Evolutionary conservation across 768 basidiomycete species (phyloP).

Genomic region (Amanita inopinata): DNA sequence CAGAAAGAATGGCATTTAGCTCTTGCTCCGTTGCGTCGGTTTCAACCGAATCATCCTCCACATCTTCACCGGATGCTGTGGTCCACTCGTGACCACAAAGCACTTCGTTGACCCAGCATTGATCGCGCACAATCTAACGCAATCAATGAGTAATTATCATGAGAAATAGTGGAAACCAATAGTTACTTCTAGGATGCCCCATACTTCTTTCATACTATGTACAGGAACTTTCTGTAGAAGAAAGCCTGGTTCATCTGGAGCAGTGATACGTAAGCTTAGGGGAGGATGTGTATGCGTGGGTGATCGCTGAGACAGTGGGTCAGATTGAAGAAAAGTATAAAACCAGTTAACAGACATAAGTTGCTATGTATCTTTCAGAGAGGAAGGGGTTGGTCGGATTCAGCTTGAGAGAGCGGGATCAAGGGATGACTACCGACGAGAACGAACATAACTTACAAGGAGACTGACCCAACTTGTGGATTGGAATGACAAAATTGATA

Average conservation of each 20-base stretch:
- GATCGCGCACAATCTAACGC: constrained; percentile 62
- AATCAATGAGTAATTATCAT: neutral
- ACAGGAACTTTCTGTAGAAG: constrained; percentile 63
- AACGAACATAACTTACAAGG: constrained; percentile 30
- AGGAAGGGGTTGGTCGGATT: constrained; percentile 38
- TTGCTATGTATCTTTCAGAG: constrained; percentile 55
- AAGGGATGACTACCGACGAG: constrained; percentile 6
- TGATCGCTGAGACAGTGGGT: constrained; percentile 38
- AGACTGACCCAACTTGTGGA: constrained; percentile 58
- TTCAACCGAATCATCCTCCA: constrained; percentile 24
- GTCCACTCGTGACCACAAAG: constrained; percentile 52
- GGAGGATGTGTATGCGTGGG: constrained; percentile 62
- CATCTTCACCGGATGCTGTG: constrained; percentile 22
- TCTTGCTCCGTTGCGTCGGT: constrained; percentile 45
- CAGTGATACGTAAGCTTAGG: constrained; percentile 51
- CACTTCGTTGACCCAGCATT: constrained; percentile 79
- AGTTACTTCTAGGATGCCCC: constrained; percentile 62
- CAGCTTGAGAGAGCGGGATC: constrained; percentile 30
- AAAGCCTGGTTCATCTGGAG: constrained; percentile 73
- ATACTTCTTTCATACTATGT: constrained; percentile 61
- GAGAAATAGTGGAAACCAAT: neutral
- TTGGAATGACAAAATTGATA: constrained; percentile 36
- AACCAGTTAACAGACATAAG: constrained; percentile 41
- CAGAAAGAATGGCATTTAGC: constrained; percentile 54
- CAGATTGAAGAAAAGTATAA: neutral